Percentiles rank a stretch among this genome's conserved stretches.
phyloP scores from a whole-genome alignment of 768 basidiomycete genomes.

The Auricularia cornea region DNA sequence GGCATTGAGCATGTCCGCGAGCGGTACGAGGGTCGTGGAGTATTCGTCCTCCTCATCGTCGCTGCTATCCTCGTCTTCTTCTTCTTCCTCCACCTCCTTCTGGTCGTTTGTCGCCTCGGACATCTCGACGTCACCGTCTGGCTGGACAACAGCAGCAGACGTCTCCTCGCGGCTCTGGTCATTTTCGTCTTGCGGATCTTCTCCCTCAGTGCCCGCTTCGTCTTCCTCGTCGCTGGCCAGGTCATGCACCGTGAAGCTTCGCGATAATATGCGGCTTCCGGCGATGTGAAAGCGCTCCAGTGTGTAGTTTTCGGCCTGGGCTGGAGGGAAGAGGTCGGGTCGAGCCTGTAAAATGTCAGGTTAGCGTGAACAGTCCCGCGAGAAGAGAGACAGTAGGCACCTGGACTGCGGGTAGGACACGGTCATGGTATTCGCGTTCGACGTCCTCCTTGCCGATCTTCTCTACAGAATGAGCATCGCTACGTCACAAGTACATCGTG shows the following conservation, averaged over 20 bases:
- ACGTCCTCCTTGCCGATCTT: conserved; percentile 84
- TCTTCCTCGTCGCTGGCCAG: conserved; percentile 30
- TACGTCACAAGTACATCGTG: too few relatives aligned
- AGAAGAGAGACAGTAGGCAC: conserved; percentile 31
- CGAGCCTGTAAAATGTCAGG: conserved; percentile 39
- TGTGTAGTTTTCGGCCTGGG: conserved; percentile 44
- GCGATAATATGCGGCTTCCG: conserved; percentile 86
- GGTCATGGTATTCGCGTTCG: conserved; percentile 59
- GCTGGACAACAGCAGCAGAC: neutral
- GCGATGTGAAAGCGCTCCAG: conserved; percentile 75
- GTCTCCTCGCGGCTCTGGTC: conserved; percentile 17
- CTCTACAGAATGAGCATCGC: conserved; percentile 34
- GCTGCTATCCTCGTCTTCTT: conserved; percentile 32
- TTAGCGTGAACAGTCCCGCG: neutral
- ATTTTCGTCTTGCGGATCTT: conserved; percentile 11
- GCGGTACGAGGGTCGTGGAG: conserved; percentile 85
- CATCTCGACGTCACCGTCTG: conserved; percentile 23
- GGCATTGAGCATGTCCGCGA: conserved; percentile 96
- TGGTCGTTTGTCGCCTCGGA: conserved; percentile 14
- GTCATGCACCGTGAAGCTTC: conserved; percentile 79
- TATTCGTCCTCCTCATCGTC: conserved; percentile 45
- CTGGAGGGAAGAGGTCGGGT: conserved; percentile 59
- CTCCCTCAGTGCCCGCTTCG: conserved; percentile 28
- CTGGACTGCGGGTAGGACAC: conserved; percentile 61
- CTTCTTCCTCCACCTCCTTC: conserved; percentile 17